Evolutionary conservation across 352 stramenopile species (phyloP).

Genomic region (Phytophthora chlamydospora): DNA sequence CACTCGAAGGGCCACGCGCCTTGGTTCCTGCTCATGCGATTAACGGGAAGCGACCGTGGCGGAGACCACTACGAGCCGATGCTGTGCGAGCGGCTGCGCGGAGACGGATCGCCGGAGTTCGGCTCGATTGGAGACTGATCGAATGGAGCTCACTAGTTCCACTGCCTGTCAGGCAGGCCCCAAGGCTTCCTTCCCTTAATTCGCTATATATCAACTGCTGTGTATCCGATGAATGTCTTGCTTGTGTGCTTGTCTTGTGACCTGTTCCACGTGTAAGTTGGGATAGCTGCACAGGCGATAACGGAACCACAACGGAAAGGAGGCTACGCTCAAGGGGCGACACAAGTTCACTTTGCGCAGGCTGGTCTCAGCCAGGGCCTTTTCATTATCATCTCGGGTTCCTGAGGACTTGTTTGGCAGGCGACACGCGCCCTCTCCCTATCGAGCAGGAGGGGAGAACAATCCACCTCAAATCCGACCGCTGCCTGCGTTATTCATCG

Average conservation of each 20-base stretch:
- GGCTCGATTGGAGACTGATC: constrained; percentile 79
- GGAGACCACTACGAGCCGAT: constrained; percentile 91
- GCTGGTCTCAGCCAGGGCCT: constrained; percentile 31
- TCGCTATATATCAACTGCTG: constrained; percentile 34
- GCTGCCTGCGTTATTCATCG: constrained; percentile 15
- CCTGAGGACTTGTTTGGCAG: constrained; percentile 15
- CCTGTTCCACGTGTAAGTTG: too few relatives aligned
- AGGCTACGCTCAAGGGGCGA: constrained; percentile 16
- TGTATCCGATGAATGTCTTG: constrained; percentile 7
- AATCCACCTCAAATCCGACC: constrained; percentile 18
- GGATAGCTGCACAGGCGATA: not conserved
- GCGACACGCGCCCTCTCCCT: constrained; percentile 3
- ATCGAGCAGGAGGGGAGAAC: constrained; percentile 11
- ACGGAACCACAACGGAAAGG: constrained; percentile 8
- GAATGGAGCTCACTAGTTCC: not conserved
- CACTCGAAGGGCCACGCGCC: constrained; percentile 81
- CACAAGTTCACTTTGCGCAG: constrained; percentile 39
- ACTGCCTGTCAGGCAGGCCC: constrained; percentile 8
- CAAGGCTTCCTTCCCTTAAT: constrained; percentile 32
- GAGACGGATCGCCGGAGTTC: constrained; percentile 85
- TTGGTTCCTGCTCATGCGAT: constrained; percentile 90
- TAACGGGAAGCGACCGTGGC: constrained; percentile 83
- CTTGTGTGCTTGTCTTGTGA: not conserved
- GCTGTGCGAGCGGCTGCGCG: constrained; percentile 81
- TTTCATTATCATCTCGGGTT: constrained; percentile 41